Evolutionary conservation across 495 filamentous ascomycete genomes (phyloP), one percentile per base, ranked within the genome.

Genomic region (Penicillium samsonianum): DNA sequence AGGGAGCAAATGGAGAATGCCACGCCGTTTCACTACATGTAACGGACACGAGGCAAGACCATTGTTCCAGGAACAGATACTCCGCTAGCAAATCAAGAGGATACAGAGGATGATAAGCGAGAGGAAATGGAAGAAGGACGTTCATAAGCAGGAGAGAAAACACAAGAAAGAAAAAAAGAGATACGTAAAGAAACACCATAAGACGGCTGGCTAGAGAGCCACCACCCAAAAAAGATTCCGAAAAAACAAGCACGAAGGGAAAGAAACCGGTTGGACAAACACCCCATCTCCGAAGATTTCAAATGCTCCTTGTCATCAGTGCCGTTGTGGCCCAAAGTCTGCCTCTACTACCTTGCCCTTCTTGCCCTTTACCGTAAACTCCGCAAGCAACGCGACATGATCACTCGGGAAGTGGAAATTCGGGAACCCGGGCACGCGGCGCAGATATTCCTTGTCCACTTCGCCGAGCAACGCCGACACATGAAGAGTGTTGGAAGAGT

Each of bases 321-420:
- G 78, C 63, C 77, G 74, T 72, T 82, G 79, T 59, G 78, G 79
- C 55, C 84, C 82, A 74, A 85, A 86, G 67, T 84, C 82, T 55
- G 81, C 78, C 55, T 87, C 86, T 60, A 84, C 77, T 64, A 79
- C 77, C 76, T 92, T 92, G 69, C 85, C 88, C 68, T 94, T 89
- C 78, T 95, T 97, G 23, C 82, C 82, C 76, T 96, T 97, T 74
- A 98, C 86, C 55, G 86, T 81, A 73, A 97, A 96, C 75, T 98
- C 91, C 54, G 90, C 88, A 76, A 91, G 84, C 63, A 98, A 84
- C 72, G 92, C 89, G 64, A 98, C 83, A 74, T 98, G 94, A 72
- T 98, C 94, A 71, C 91, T 94, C 1, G 95, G 95, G 77, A 96
- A 97, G 75, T 98, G 94, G 68, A 89, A 92, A 65, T 98, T 96